Evolutionary conservation across 2,329 filamentous ascomycete species (phyloP).

Genomic region (Tolypocladium capitatum): DNA sequence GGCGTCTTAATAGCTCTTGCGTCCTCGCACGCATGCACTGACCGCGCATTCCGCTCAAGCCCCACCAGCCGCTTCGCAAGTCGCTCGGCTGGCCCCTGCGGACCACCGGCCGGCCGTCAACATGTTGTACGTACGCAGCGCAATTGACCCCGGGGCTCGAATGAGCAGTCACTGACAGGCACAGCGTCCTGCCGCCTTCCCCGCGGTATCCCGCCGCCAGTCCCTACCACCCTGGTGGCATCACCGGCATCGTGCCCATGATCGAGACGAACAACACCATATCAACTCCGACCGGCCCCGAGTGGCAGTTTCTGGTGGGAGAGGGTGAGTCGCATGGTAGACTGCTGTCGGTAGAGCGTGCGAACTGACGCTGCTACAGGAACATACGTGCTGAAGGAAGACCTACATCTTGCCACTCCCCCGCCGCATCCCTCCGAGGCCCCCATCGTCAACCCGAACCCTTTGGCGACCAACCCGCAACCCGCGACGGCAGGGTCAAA

Average conservation of each 20-base stretch:
- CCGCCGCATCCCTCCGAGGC: conserved; percentile 92
- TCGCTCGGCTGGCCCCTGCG: too few species aligned
- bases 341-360: neutral
- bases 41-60: neutral
- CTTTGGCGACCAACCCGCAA: conserved; percentile 70
- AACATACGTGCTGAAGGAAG: conserved; percentile 81
- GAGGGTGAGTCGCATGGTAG: conserved; percentile 49
- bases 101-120: neutral
- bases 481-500: conserved; percentile 79
- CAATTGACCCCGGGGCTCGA: neutral
- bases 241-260: conserved; percentile 56
- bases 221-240: conserved; percentile 56
- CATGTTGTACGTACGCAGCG: conserved; percentile 15
- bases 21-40: neutral
- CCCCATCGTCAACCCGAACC: conserved; percentile 76
- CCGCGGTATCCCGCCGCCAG: conserved; percentile 67
- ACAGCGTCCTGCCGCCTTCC: conserved; percentile 72
- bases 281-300: conserved; percentile 63
- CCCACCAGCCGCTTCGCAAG: neutral
- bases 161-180: conserved; percentile 5
- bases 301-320: conserved; percentile 83
- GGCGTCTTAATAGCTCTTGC: neutral
- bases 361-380: conserved; percentile 36
- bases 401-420: conserved; percentile 82
- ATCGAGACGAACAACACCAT: conserved; percentile 92